Evolutionary conservation across 176 grass and related monocot genomes (phyloP), one percentile per base, ranked within the genome.

Genomic region (Aegilops sharonensis): DNA sequence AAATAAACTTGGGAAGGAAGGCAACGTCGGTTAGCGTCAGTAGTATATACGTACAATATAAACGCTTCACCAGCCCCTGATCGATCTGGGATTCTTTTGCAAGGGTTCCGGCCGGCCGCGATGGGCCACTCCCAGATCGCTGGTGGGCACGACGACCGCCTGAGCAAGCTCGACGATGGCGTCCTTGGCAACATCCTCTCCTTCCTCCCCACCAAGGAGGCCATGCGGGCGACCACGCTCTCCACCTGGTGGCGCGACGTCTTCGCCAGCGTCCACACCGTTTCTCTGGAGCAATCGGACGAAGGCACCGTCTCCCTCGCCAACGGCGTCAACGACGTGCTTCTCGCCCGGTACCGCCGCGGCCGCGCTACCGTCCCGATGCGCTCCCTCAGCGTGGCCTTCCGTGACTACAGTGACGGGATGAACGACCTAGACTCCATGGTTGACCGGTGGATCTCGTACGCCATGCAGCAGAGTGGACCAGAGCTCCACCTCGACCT

Each of bases 151-250:
- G 69, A 72, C 21, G 69, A 86, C 36, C 67, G 36, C 35, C 65
- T 80, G 18, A 80, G 77, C 50, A 15, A 12, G 17, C 76, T 86
- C 35, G 7, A 12, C 0, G 76, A 86, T 5, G 35, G 11, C 12
- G 56, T 72, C 5, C 30, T 87, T 1, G 78, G 78, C 78, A 59
- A 75, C 59, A n/a, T 87, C 67, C 69, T 87, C 3, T 75, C 85
- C 8, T 87, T 87, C 69, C 85, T 87, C 21, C 37, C 69, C 4
- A 10, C 69, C 3, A 31, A 31, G 30, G 30, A 31, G 30, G 30
- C 30, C 20, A 15, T n/a, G 0, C 54, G 77, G 0, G 54, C 66
- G 2, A 27, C 77, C 11, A 0, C 1, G 66, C 77, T 86, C 6
- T 86, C 66, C 3, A 24, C 21, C 69, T 37, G 77, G 25, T 86